Percentiles rank a stretch among this genome's conserved stretches.
Conservation (phyloP, 1,284 basidiomycete species). For the Irpex sp. region DNA sequence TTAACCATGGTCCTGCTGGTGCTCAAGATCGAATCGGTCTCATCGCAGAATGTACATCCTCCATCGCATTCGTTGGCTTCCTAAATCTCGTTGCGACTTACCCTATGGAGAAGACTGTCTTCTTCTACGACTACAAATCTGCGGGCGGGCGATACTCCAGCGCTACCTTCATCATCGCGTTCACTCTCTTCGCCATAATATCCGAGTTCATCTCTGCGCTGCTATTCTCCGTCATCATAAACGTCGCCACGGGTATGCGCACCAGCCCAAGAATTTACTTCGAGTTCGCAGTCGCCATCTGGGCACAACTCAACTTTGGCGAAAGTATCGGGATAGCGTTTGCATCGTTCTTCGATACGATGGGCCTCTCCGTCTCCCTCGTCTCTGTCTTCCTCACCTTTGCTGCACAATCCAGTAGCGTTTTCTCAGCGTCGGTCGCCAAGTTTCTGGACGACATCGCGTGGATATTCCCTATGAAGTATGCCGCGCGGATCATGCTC, state of each 20-base stretch:
- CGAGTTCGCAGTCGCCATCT: conserved; percentile 10
- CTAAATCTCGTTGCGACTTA: conserved; percentile 12
- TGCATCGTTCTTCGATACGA: conserved; percentile 14
- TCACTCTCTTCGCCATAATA: conserved; percentile 13
- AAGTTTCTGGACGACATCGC: conserved; percentile 10
- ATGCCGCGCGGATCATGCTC: conserved; percentile 10
- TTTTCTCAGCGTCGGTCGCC: conserved; percentile 10
- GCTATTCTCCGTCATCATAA: conserved; percentile 14
- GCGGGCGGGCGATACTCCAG: conserved; percentile 15
- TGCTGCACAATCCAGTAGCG: conserved; percentile 4
- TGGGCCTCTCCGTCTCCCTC: conserved; percentile 16
- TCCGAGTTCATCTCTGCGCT: conserved; percentile 13
- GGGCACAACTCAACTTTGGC: conserved; percentile 15
- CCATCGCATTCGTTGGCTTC: conserved; percentile 17
- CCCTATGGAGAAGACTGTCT: conserved; percentile 14
- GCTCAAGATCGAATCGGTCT: conserved; percentile 17
- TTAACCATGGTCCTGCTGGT: conserved; percentile 12
- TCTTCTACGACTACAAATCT: conserved; percentile 13
- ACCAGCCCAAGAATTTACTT: conserved; percentile 15
- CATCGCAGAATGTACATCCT: conserved; percentile 11
- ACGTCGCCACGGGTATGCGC: conserved; percentile 15
- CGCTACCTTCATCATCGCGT: conserved; percentile 14
- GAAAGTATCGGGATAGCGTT: conserved; percentile 15
- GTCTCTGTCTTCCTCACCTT: conserved; percentile 14
- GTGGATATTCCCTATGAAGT: conserved; percentile 15